phyloP scores from a whole-genome alignment of 257 asterid species.

The Solanum commersonii region DNA sequence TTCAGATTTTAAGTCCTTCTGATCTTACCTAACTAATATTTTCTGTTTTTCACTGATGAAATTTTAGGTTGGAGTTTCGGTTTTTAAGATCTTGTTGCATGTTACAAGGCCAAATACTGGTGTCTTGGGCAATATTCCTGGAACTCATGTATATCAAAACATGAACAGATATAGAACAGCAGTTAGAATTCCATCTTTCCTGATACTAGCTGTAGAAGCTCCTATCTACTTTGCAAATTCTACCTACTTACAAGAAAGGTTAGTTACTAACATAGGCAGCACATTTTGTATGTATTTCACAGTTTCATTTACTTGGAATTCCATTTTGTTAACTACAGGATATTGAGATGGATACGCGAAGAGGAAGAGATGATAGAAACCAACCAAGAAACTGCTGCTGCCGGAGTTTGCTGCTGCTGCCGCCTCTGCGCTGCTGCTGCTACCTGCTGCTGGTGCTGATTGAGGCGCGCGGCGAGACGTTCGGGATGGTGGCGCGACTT shows the following conservation, averaged over 20 bases:
- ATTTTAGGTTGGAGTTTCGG: conserved; percentile 77
- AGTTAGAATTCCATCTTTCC: conserved; percentile 55
- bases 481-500: too few relatives aligned
- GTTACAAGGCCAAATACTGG: conserved; percentile 87
- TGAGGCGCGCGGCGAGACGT: too few relatives aligned
- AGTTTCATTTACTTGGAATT: neutral
- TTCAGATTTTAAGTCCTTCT: neutral
- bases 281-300: neutral
- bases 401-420: too few relatives aligned
- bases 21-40: neutral
- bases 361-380: conserved; percentile 67
- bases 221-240: conserved; percentile 88
- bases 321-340: conserved; percentile 26
- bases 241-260: conserved; percentile 85
- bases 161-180: conserved; percentile 60
- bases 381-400: conserved; percentile 21
- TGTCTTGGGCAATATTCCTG: conserved; percentile 64
- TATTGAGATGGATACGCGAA: conserved; percentile 70
- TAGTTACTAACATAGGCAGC: neutral
- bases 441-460: too few relatives aligned
- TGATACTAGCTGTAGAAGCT: conserved; percentile 60
- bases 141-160: conserved; percentile 74
- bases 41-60: neutral
- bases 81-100: conserved; percentile 77
- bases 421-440: too few relatives aligned